Base-by-base conservation (phyloP, 2,329 filamentous ascomycete genomes). In the Bipolaris bicolor region DNA sequence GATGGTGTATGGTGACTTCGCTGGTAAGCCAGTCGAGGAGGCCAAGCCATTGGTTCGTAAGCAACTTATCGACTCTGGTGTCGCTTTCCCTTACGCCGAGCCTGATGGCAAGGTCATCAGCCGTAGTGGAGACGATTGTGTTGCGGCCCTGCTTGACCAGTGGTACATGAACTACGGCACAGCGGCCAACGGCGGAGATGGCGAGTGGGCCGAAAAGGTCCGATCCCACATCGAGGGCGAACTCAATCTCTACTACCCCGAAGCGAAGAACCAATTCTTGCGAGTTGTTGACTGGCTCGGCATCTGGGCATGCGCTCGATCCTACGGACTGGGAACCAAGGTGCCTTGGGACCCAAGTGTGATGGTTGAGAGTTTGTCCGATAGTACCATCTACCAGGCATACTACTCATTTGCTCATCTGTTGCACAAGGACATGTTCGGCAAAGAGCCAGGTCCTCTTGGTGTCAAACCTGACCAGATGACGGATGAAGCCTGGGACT, bases 131-230 rank as follows among this genome's bases (percentile, higher is more conserved):
- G 94, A 98, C 72, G 91, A 96, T 66, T 98, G 95, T 75, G 92
- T 97, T 57, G 94, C 95, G 58, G 90, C 92, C 29, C 88, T 94
- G 65, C 88, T 98, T 72, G 94, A 97, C 69, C 95, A 99, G 79
- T 99, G 95, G 93, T 99, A 96, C 80, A 82, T 99, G 69, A 94
- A 97, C 79, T 99, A 99, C 72, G 95, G 95, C 61, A 78, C 77
- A 16, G 74, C 77, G 18, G 79, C 79, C 43, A 79, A 79, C 49
- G 90, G 93, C 78, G 91, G 91, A 61, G 86, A 88, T 67, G 79
- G 80, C 41, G 84, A 88, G 48, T 98, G 95, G 95, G 90, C 90
- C 72, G 80, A 90, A 61, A 82, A 85, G 41, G 91, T 78, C 34
- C 62, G 76, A 39, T 66, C 85, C 58, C 71, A 77, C 52, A 70